Evolutionary conservation across 2,329 filamentous ascomycete genomes (phyloP).

Genomic region (Colletotrichum zoysiae): DNA sequence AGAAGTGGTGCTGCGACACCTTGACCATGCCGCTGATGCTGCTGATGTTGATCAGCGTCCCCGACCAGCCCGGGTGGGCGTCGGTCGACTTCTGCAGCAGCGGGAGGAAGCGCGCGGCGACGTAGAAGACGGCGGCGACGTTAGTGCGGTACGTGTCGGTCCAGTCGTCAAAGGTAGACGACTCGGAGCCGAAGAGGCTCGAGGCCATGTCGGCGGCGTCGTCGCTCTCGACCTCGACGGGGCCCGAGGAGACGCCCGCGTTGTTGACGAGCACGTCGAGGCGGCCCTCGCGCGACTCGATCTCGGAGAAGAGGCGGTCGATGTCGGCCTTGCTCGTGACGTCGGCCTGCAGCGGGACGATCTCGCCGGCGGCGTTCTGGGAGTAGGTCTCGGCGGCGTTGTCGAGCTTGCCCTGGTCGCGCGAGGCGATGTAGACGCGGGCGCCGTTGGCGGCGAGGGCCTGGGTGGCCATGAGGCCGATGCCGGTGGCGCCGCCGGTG

Average conservation of each 20-base stretch:
- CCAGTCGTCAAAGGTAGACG: slow-evolving; percentile 75
- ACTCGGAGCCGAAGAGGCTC: slow-evolving; percentile 76
- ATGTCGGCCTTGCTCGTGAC: slow-evolving; percentile 73
- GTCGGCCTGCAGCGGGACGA: slow-evolving; percentile 72
- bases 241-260: slow-evolving; percentile 70
- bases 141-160: slow-evolving; percentile 80
- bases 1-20: slow-evolving; percentile 72
- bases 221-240: slow-evolving; percentile 67
- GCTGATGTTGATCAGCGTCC: slow-evolving; percentile 76
- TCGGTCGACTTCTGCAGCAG: slow-evolving; percentile 67
- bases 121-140: slow-evolving; percentile 76
- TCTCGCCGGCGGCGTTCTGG: slow-evolving; percentile 65
- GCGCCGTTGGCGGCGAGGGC: slow-evolving; percentile 76
- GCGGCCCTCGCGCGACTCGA: slow-evolving; percentile 64
- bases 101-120: slow-evolving; percentile 72
- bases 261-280: slow-evolving; percentile 78
- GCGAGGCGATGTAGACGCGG: slow-evolving; percentile 78
- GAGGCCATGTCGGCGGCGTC: slow-evolving; percentile 66
- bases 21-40: slow-evolving; percentile 75
- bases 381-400: slow-evolving; percentile 69
- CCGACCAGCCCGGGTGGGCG: slow-evolving; percentile 61
- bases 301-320: slow-evolving; percentile 67
- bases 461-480: slow-evolving; percentile 77
- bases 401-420: slow-evolving; percentile 72
- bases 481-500: slow-evolving; percentile 69